phyloP scores from a whole-genome alignment of 352 stramenopile genomes.

The Phytophthora kernoviae region DNA sequence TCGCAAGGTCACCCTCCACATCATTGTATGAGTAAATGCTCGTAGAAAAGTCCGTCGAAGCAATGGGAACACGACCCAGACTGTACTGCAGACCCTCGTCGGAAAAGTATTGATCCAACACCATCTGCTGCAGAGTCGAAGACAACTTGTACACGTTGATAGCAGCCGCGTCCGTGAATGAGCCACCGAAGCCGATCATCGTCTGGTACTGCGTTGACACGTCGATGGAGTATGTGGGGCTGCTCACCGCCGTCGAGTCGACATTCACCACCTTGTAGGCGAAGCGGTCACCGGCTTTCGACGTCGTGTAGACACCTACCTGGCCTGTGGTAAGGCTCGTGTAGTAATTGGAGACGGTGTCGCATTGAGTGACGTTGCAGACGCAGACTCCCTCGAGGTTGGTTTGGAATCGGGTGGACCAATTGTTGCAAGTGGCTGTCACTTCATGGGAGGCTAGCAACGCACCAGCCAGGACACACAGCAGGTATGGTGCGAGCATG shows the following conservation, averaged over 20 bases:
- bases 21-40: constrained; percentile 88
- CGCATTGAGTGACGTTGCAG: constrained; percentile 56
- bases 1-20: constrained; percentile 75
- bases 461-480: constrained; percentile 2
- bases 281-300: constrained; percentile 56
- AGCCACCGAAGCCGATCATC: constrained; percentile 88
- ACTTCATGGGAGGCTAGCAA: constrained; percentile 16
- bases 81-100: constrained; percentile 80
- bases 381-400: constrained; percentile 58
- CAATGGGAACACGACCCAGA: constrained; percentile 85
- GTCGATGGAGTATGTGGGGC: constrained; percentile 55
- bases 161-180: constrained; percentile 89
- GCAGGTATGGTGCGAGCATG: constrained; percentile 15
- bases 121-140: constrained; percentile 53
- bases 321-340: constrained; percentile 38
- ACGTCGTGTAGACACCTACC: constrained; percentile 51
- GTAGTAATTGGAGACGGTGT: constrained; percentile 59
- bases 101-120: constrained; percentile 84
- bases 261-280: constrained; percentile 41
- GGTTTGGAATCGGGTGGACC: constrained; percentile 51
- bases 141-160: constrained; percentile 84
- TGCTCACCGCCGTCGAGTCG: constrained; percentile 23
- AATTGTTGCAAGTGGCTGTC: constrained; percentile 40
- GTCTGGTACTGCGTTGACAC: constrained; percentile 65
- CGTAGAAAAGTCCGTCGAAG: constrained; percentile 86